Evolutionary conservation across 352 stramenopile species (phyloP), one percentile per base, ranked within the genome.

Genomic region (Thalassiosira hispida): DNA sequence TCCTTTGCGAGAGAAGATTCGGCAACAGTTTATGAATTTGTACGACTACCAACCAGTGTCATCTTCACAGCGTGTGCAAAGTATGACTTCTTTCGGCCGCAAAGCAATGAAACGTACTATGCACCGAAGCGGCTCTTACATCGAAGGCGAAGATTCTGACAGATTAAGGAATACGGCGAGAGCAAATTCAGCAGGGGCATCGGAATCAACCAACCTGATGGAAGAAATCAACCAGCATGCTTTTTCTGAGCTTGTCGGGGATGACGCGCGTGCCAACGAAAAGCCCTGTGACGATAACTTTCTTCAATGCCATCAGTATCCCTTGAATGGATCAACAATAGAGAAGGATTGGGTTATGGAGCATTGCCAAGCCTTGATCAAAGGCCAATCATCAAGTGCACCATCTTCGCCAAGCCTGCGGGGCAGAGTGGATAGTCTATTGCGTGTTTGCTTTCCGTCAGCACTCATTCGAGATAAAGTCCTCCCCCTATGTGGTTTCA

Each of bases 371-470:
- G 20, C 44, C 47, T 25, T 72, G 49, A 18, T 46, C 5, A 7
- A 57, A 47, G 12, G 22, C 16, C 18, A 18, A 64, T 51, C 44
- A 3, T 16, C 53, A 49, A 69, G 23, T 29, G 27, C 33, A 18
- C 46, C 20, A 22, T 42, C 46, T 57, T 35, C 20, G 12, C 60
- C 52, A 56, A 66, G 6, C 35, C 22, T 71, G 25, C 31, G 73
- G 25, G 29, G 35, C 5, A 63, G 84, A 29, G 68, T 90, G 40
- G 62, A 82, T 20, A 70, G 78, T 46, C 51, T 91, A 27, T 53
- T 92, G n/a, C 70, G 85, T n/a, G 49, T 42, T 40, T 85, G 67
- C 40, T 88, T 90, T 57, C 86, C 86, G 35, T 91, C 83, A 31
- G 66, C 35, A 29, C 29, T 90, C 16, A 64, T 92, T 27, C 77